Evolutionary conservation across 2,329 filamentous ascomycete genomes (phyloP), one percentile per base, ranked within the genome.

Genomic region (Fusarium duplospermum): DNA sequence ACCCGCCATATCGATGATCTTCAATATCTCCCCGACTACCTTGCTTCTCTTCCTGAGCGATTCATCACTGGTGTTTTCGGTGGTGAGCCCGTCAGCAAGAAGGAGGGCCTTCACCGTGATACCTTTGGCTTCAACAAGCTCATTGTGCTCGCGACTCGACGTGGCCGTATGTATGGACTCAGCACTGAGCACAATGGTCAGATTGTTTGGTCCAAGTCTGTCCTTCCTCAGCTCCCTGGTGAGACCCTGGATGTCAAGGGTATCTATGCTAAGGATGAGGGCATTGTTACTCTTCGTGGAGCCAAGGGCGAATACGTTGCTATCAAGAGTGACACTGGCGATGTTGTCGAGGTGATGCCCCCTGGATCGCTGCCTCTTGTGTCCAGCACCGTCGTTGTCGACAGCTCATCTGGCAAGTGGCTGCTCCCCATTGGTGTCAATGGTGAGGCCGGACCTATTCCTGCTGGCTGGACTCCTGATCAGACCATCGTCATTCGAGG

Each of bases 41-140:
- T 97, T 4, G 87, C 90, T 71, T 86, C 86, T 18, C 86, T 98
- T 11, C 94, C 94, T 6, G 84, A 87, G 50, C 90, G 91, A 27
- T 83, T 98, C 16, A 78, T 95, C 4, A 89, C 89, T 70, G 92
- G 90, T 73, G 85, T 94, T 18, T 80, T 92, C 10, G 90, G 91
- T 35, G 89, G 89, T 0, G 86, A 88, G 10, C 84, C 87, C 18
- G 78, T 83, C 1, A 82, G 80, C 14, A 83, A 83, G 22, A 83
- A 83, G 22, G 82, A 85, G 31, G 86, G 86, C 8, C 84, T 92
- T n/a, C 84, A 86, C 20, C 88, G 91, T 18, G 93, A 96, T 77
- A 90, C 88, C 42, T 98, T 98, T 81, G 96, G 96, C 6, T 96
- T 98, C 83, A 92, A 94, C 81, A 97, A 98, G 83, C 85, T 96